Evolutionary conservation across 768 basidiomycete genomes (phyloP).

Genomic region (Obba rivulosa): DNA sequence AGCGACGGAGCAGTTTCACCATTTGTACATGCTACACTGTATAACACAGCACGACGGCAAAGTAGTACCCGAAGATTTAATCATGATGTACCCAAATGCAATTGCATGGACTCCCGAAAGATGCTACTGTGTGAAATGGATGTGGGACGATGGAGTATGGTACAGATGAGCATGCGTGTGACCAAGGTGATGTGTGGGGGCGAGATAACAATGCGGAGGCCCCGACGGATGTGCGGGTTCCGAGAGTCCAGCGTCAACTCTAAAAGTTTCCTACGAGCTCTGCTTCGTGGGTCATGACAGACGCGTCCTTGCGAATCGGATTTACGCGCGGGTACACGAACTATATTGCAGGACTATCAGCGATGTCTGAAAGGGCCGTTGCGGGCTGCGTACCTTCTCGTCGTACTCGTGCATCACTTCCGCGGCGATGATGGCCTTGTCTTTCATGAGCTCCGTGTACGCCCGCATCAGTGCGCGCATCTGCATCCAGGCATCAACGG

Average conservation of each 20-base stretch:
- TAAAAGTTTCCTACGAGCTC: slow-evolving; percentile 67
- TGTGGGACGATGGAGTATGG: no score
- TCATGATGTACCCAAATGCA: no score
- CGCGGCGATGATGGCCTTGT: slow-evolving; percentile 66
- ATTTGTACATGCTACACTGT: no score
- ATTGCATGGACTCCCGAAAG: no score
- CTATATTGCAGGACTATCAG: slow-evolving; percentile 30
- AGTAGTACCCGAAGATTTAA: no score
- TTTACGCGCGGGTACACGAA: slow-evolving; percentile 82
- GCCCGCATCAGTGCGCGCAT: slow-evolving; percentile 44
- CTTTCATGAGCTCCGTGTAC: slow-evolving; percentile 66
- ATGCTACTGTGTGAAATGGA: no score
- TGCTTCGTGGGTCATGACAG: slow-evolving; percentile 81
- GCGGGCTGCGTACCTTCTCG: slow-evolving; percentile 42
- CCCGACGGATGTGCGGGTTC: no score
- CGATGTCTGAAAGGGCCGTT: slow-evolving; percentile 14
- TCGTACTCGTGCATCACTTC: slow-evolving; percentile 87
- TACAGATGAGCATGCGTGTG: no score
- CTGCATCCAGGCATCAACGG: slow-evolving; percentile 26
- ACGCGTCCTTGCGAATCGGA: slow-evolving; percentile 69
- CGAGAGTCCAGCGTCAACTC: not conserved
- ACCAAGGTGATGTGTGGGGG: no score
- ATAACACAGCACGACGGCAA: no score
- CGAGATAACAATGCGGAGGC: no score
- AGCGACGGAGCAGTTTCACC: no score